phyloP scores from a whole-genome alignment of 2,329 filamentous ascomycete genomes.

The Scedosporium aurantiacum region DNA sequence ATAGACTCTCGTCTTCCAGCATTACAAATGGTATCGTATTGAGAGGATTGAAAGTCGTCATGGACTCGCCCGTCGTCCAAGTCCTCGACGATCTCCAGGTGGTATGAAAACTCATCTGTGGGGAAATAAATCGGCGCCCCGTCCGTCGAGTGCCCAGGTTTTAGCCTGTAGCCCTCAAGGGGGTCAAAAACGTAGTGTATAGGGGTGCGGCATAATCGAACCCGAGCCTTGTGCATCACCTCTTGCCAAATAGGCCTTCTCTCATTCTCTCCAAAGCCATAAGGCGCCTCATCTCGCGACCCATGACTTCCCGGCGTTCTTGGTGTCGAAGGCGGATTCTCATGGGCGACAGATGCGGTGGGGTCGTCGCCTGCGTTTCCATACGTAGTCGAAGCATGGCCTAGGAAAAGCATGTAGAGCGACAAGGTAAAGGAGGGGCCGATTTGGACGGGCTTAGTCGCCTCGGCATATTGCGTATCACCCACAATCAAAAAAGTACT shows the following conservation, averaged over 20 bases:
- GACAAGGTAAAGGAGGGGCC: constrained; percentile 80
- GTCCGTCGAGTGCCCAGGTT: background rate
- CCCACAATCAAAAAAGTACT: constrained; percentile 83
- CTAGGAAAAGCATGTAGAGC: constrained; percentile 88
- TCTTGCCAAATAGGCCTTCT: constrained; percentile 82
- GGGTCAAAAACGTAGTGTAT: constrained; percentile 30
- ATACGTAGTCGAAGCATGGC: constrained; percentile 43
- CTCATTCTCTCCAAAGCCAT: constrained; percentile 20
- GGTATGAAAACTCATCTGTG: constrained; percentile 55
- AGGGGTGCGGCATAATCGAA: constrained; percentile 66
- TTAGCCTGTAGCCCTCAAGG: background rate
- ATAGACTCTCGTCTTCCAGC: constrained; percentile 42
- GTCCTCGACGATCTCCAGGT: constrained; percentile 74
- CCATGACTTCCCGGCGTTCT: background rate
- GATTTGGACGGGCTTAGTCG: constrained; percentile 60
- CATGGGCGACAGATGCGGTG: background rate
- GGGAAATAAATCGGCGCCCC: background rate
- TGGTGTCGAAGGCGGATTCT: background rate
- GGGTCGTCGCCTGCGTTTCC: background rate
- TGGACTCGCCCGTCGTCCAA: constrained; percentile 48
- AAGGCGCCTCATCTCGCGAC: background rate
- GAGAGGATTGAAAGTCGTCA: constrained; percentile 24
- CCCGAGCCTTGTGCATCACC: constrained; percentile 81
- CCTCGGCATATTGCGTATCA: constrained; percentile 67
- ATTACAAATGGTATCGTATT: constrained; percentile 28